Conservation (phyloP, 768 basidiomycete genomes). For the Mrakia blollopis region DNA sequence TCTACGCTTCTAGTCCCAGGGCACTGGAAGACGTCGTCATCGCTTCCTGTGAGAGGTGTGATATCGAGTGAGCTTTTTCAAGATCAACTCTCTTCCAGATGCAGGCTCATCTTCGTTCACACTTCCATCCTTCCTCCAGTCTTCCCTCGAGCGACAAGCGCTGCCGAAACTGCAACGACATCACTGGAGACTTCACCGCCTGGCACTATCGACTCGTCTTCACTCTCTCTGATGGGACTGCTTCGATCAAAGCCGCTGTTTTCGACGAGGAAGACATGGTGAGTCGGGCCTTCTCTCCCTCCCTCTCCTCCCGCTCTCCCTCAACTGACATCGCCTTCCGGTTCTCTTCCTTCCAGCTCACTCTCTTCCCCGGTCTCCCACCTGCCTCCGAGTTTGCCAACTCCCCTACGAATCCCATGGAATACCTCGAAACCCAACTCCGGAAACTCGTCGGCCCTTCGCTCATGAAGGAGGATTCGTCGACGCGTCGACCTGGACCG, state of each 20-base stretch:
- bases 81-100: too few species aligned
- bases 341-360: neutral
- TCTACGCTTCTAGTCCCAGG: neutral
- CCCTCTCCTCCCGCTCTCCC: neutral
- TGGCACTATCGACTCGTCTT: conserved; percentile 6
- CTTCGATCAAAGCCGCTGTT: neutral
- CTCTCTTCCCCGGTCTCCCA: neutral
- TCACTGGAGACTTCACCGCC: conserved; percentile 4
- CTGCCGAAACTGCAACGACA: conserved; percentile 7
- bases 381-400: neutral
- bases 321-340: neutral
- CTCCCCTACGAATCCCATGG: conserved; percentile 7
- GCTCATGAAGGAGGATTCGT: neutral
- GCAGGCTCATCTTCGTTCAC: neutral
- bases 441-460: neutral
- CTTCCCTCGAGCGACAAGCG: neutral
- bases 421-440: neutral
- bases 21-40: conserved; percentile 4
- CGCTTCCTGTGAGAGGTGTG: neutral
- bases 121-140: neutral
- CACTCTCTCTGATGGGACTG: neutral
- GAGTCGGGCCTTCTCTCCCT: neutral
- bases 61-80: neutral
- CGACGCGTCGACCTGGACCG: neutral
- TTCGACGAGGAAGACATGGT: conserved; percentile 7